These are phyloP conservation scores for Aspergillus sclerotialis DNA, from an alignment of 2,329 filamentous ascomycete species.

Conservation along the genomic window DNA sequence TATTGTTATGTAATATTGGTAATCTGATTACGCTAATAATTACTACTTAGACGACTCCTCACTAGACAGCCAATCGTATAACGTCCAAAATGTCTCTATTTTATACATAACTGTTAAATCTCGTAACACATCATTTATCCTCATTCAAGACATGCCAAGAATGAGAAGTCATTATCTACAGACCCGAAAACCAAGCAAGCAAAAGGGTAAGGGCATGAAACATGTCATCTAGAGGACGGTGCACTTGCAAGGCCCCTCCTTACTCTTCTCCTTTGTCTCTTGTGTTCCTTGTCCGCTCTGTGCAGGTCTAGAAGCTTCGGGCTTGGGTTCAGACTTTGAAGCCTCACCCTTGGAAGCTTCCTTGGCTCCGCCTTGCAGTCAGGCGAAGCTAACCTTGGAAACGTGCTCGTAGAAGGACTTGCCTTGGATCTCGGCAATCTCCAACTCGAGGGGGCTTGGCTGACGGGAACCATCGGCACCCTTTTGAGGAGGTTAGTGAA, in stretches of 20 bases:
- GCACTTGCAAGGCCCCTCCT: slow-evolving; percentile 69
- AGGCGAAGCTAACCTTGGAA: slow-evolving; percentile 62
- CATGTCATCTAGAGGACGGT: slow-evolving; percentile 49
- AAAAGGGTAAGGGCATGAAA: slow-evolving; percentile 6
- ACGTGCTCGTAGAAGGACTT: slow-evolving; percentile 74
- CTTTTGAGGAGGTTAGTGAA: slow-evolving; percentile 23
- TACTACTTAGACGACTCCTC: too few relatives aligned
- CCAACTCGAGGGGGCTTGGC: slow-evolving; percentile 67
- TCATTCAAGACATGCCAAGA: too few relatives aligned
- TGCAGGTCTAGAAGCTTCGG: slow-evolving; percentile 12
- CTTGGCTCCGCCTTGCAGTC: slow-evolving; percentile 63
- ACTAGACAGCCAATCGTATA: too few relatives aligned
- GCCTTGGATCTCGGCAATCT: slow-evolving; percentile 76
- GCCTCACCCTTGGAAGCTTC: slow-evolving; percentile 15
- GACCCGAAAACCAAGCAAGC: slow-evolving; percentile 4
- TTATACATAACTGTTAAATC: too few relatives aligned
- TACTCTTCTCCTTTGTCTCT: slow-evolving; percentile 40
- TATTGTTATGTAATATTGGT: slow-evolving; percentile 1
- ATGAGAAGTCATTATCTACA: too few relatives aligned
- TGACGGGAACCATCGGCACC: slow-evolving; percentile 72
- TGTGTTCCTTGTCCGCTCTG: slow-evolving; percentile 22
- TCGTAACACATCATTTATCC: too few relatives aligned
- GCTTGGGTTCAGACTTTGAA: slow-evolving; percentile 18
- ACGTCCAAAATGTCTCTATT: too few relatives aligned
- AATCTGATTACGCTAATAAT: slow-evolving; percentile 1